A percentile compares a stretch with the other conserved stretches of the same genome.
phyloP scores from a whole-genome alignment of 2,329 filamentous ascomycete species.

The Fusarium musae region DNA sequence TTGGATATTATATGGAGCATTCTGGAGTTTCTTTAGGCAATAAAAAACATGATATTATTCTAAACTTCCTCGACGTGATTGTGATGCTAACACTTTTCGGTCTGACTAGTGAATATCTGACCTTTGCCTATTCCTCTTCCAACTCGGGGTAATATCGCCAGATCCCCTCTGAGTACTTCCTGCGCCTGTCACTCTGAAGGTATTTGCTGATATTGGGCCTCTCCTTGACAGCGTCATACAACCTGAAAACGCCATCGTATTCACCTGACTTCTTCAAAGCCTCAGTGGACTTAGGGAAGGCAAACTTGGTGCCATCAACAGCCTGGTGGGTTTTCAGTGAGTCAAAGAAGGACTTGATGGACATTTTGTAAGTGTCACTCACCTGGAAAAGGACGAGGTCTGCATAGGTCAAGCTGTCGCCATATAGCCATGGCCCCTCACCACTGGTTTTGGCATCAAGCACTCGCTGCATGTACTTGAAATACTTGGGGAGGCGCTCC shows the following conservation, averaged over 20 bases:
- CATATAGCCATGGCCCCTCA: constrained; percentile 73
- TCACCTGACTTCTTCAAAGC: constrained; percentile 65
- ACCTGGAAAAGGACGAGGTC: constrained; percentile 81
- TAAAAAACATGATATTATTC: background rate
- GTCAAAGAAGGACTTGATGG: constrained; percentile 44
- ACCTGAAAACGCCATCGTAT: constrained; percentile 70
- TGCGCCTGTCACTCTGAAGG: constrained; percentile 71
- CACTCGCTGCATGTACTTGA: constrained; percentile 76
- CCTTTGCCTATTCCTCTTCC: constrained; percentile 57
- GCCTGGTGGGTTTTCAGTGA: constrained; percentile 28
- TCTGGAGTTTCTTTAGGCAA: background rate
- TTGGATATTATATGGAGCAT: background rate
- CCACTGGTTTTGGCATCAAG: constrained; percentile 65
- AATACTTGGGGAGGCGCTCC: constrained; percentile 75
- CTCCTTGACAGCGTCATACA: constrained; percentile 72
- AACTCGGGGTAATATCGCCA: constrained; percentile 80
- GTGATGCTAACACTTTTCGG: background rate
- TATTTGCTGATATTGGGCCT: constrained; percentile 75
- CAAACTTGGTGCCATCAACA: constrained; percentile 69
- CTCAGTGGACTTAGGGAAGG: constrained; percentile 75
- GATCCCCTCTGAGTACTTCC: constrained; percentile 72
- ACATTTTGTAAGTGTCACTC: constrained; percentile 15
- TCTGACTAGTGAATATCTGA: background rate
- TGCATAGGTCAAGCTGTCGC: constrained; percentile 73
- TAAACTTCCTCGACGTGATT: background rate